These are phyloP conservation scores for Nicotiana noctiflora DNA, from an alignment of 257 asterid species.

Conservation along the genomic window DNA sequence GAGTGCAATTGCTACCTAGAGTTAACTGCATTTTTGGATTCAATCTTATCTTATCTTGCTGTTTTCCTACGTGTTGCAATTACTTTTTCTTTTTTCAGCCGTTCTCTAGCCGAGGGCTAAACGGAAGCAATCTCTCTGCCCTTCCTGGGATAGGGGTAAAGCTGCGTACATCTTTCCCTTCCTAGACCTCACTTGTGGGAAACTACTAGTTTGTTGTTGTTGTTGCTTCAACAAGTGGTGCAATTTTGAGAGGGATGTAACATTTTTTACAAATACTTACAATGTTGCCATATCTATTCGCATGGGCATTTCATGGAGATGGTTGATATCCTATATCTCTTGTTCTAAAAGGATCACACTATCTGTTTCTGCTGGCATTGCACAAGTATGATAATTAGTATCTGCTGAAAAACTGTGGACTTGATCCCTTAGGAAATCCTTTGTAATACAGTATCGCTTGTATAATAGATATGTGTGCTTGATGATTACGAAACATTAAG, in stretches of 20 bases:
- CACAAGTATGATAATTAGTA: neutral
- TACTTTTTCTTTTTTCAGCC: too few relatives aligned
- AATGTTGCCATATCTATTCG: neutral
- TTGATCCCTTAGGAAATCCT: neutral
- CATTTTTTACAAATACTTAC: too few relatives aligned
- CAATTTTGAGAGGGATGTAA: neutral
- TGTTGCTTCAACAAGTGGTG: neutral
- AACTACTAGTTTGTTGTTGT: too few relatives aligned
- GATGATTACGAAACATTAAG: neutral
- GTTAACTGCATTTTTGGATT: too few relatives aligned
- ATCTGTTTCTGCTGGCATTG: neutral
- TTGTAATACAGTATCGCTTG: neutral
- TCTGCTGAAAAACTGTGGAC: neutral
- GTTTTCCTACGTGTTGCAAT: too few relatives aligned
- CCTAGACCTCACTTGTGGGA: too few relatives aligned
- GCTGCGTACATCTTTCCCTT: too few relatives aligned
- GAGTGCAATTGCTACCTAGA: too few relatives aligned
- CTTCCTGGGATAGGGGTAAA: too few relatives aligned
- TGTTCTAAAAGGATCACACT: neutral
- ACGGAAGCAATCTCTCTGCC: too few relatives aligned
- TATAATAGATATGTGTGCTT: neutral
- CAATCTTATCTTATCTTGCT: too few relatives aligned
- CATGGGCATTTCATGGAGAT: slow-evolving; percentile 1
- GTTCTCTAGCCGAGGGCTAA: too few relatives aligned
- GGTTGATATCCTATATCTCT: neutral